phyloP scores from a whole-genome alignment of 2,329 filamentous ascomycete species.

The Pseudogymnoascus sp. region DNA sequence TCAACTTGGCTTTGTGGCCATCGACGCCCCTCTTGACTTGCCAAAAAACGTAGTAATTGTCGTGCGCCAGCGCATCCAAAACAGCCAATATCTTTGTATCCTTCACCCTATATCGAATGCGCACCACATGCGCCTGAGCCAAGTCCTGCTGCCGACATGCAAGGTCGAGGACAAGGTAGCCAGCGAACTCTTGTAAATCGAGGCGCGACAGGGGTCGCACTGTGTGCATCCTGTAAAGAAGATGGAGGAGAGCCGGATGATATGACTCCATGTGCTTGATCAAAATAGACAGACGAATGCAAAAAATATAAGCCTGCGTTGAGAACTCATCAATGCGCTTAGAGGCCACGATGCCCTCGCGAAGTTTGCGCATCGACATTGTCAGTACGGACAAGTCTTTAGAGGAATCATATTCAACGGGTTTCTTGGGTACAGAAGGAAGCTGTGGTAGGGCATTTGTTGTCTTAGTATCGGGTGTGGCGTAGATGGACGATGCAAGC shows the following conservation, averaged over 20 bases:
- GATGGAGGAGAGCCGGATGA: constrained; percentile 72
- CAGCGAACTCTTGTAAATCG: constrained; percentile 70
- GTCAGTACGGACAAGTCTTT: constrained; percentile 66
- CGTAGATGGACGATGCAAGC: constrained; percentile 11
- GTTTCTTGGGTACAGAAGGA: constrained; percentile 7
- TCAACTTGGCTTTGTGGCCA: constrained; percentile 67
- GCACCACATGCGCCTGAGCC: constrained; percentile 60
- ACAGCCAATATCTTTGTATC: constrained; percentile 62
- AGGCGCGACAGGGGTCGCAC: constrained; percentile 57
- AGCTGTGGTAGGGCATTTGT: constrained; percentile 14
- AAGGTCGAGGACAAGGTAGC: constrained; percentile 77
- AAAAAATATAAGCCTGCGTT: constrained; percentile 84
- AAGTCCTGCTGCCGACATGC: constrained; percentile 76
- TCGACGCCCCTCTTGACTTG: constrained; percentile 63
- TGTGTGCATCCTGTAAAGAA: constrained; percentile 64
- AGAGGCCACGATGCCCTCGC: constrained; percentile 79
- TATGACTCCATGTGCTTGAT: constrained; percentile 80
- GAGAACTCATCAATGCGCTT: constrained; percentile 72
- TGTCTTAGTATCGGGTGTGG: not conserved
- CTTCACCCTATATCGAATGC: constrained; percentile 49
- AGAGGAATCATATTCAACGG: constrained; percentile 30
- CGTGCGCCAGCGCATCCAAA: constrained; percentile 62
- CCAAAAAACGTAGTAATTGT: constrained; percentile 77
- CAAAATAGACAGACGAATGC: constrained; percentile 74
- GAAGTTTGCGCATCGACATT: constrained; percentile 79